Conservation (phyloP, 208 protist genomes). For the Acanthamoeba culbertsoni region DNA sequence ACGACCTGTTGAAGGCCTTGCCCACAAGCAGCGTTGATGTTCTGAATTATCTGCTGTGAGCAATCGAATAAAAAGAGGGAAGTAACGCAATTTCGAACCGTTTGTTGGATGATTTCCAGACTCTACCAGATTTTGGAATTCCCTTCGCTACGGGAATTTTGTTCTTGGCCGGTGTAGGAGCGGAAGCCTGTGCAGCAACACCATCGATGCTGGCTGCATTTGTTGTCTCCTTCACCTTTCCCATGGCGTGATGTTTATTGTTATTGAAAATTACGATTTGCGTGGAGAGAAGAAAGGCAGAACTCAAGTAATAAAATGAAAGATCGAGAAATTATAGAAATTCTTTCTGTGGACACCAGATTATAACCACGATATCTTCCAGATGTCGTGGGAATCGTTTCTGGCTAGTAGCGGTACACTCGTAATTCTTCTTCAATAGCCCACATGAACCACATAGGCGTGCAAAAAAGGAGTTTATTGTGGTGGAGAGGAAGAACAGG, state of each 20-base stretch:
- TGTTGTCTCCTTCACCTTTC: not conserved
- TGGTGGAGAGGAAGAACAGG: too few species aligned
- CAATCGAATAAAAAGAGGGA: not conserved
- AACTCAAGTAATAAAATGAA: too few species aligned
- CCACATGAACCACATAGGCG: too few species aligned
- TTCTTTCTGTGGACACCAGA: too few species aligned
- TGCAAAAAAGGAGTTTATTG: too few species aligned
- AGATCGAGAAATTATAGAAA: too few species aligned
- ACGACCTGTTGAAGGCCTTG: not conserved
- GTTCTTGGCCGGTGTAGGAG: not conserved
- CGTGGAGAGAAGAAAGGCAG: too few species aligned
- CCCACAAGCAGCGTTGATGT: not conserved
- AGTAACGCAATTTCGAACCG: not conserved
- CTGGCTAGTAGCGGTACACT: too few species aligned
- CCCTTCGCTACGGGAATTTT: conserved; percentile 18
- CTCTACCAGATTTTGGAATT: not conserved
- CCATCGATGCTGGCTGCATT: not conserved
- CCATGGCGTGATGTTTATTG: not conserved
- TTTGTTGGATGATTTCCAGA: not conserved
- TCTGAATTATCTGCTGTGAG: not conserved
- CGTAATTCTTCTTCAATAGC: too few species aligned
- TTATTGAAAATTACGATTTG: not conserved
- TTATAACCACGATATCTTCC: too few species aligned
- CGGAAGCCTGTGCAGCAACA: not conserved
- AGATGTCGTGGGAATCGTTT: too few species aligned